Evolutionary conservation across 768 basidiomycete species (phyloP).

Genomic region (Crassisporium funariophilum): DNA sequence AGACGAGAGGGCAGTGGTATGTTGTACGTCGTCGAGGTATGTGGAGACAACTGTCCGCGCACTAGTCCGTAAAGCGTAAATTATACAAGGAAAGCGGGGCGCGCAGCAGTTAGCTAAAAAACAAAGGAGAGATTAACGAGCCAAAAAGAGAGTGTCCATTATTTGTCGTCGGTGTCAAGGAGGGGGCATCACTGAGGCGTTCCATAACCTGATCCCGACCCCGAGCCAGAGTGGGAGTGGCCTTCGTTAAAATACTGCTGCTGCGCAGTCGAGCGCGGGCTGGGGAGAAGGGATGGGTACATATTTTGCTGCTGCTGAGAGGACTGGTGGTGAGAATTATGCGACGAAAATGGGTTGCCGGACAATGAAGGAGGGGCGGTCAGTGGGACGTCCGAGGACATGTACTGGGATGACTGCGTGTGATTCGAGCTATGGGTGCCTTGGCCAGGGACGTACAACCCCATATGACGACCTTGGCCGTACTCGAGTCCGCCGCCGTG

Average conservation of each 20-base stretch:
- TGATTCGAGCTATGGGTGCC: conserved; percentile 46
- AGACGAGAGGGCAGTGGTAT: too few species aligned
- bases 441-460: conserved; percentile 38
- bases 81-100: conserved; percentile 18
- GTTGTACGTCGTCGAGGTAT: conserved; percentile 12
- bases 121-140: neutral
- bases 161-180: conserved; percentile 7
- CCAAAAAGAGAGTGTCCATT: neutral
- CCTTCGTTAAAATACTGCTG: conserved; percentile 39
- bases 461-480: conserved; percentile 38
- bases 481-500: conserved; percentile 43
- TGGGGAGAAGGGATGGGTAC: conserved; percentile 38
- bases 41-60: conserved; percentile 14
- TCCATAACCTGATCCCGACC: conserved; percentile 48
- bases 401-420: conserved; percentile 36
- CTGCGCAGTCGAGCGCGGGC: conserved; percentile 38
- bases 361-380: conserved; percentile 55
- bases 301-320: conserved; percentile 32
- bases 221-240: conserved; percentile 41
- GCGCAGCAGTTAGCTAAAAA: too few species aligned
- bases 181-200: conserved; percentile 39
- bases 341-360: conserved; percentile 42
- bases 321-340: conserved; percentile 31
- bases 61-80: conserved; percentile 12
- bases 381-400: conserved; percentile 49